Evolutionary conservation across 1,284 basidiomycete genomes (phyloP).

Genomic region (Coniophora puteana): DNA sequence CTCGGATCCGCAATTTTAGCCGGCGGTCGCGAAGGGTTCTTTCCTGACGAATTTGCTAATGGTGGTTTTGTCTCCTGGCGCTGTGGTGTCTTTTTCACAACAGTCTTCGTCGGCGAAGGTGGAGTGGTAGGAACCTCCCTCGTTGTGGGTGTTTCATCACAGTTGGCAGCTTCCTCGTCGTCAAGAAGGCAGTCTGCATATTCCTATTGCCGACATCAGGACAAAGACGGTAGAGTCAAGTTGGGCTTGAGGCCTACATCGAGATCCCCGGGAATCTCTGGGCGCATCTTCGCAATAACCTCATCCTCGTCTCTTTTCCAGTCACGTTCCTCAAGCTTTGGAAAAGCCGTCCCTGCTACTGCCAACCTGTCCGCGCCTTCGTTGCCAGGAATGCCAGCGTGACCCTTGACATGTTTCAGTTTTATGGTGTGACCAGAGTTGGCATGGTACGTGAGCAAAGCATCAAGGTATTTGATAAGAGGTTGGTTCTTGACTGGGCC

Average conservation of each 20-base stretch:
- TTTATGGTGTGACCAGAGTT: slow-evolving; percentile 47
- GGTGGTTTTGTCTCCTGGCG: too few species aligned
- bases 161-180: too few species aligned
- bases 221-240: background rate
- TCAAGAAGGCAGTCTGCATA: background rate
- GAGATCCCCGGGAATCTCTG: background rate
- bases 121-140: too few species aligned
- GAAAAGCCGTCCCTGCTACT: slow-evolving; percentile 45
- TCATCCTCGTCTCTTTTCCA: too few species aligned
- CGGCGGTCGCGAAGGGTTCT: too few species aligned
- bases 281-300: background rate
- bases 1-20: too few species aligned
- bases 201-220: background rate
- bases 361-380: slow-evolving; percentile 75
- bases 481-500: slow-evolving; percentile 60
- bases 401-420: slow-evolving; percentile 69
- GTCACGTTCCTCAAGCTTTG: slow-evolving; percentile 44
- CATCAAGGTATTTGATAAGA: slow-evolving; percentile 60
- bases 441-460: slow-evolving; percentile 47
- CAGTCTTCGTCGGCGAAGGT: too few species aligned
- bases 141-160: too few species aligned
- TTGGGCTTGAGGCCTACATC: background rate
- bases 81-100: too few species aligned
- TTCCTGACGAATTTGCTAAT: too few species aligned
- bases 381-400: slow-evolving; percentile 70